phyloP scores from a whole-genome alignment of 2,329 filamentous ascomycete species.

The Macrophomina tecta region DNA sequence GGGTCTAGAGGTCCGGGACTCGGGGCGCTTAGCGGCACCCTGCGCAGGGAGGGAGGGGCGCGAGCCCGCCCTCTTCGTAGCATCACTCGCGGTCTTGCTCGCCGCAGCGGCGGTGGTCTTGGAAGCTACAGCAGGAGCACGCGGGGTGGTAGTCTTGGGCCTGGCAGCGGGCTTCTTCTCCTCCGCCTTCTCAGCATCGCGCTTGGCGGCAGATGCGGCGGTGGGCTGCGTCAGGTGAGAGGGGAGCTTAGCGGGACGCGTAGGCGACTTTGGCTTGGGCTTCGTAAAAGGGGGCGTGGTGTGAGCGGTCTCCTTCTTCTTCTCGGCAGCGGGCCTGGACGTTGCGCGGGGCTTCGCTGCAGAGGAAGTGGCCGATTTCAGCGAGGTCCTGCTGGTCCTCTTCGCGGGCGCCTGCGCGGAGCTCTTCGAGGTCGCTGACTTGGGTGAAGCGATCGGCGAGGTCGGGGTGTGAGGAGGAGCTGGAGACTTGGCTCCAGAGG shows the following conservation, averaged over 20 bases:
- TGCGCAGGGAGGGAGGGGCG: constrained; percentile 46
- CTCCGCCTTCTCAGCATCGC: constrained; percentile 39
- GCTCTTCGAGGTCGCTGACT: constrained; percentile 25
- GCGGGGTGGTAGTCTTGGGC: constrained; percentile 45
- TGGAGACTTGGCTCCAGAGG: constrained; percentile 38
- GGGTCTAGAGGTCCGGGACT: constrained; percentile 49
- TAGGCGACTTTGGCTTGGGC: constrained; percentile 64
- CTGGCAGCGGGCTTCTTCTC: constrained; percentile 49
- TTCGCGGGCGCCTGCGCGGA: constrained; percentile 19
- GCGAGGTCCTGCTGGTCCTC: constrained; percentile 24
- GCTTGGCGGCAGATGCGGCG: constrained; percentile 70
- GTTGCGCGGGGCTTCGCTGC: constrained; percentile 17
- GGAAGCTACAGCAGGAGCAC: constrained; percentile 34
- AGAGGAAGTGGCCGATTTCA: constrained; percentile 25
- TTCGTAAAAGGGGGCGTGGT: constrained; percentile 45
- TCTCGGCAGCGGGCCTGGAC: constrained; percentile 21
- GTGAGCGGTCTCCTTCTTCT: constrained; percentile 12
- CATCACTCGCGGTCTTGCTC: constrained; percentile 40
- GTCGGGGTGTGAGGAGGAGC: constrained; percentile 27
- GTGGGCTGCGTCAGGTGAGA: constrained; percentile 73
- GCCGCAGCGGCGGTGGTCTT: constrained; percentile 38
- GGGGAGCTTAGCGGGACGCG: constrained; percentile 70
- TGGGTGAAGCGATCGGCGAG: constrained; percentile 24
- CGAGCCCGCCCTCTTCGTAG: constrained; percentile 44
- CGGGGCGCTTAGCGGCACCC: constrained; percentile 55